These are phyloP conservation scores for Aethionema arabicum DNA, from an alignment of 345 rosid genomes.

Conservation along the genomic window DNA sequence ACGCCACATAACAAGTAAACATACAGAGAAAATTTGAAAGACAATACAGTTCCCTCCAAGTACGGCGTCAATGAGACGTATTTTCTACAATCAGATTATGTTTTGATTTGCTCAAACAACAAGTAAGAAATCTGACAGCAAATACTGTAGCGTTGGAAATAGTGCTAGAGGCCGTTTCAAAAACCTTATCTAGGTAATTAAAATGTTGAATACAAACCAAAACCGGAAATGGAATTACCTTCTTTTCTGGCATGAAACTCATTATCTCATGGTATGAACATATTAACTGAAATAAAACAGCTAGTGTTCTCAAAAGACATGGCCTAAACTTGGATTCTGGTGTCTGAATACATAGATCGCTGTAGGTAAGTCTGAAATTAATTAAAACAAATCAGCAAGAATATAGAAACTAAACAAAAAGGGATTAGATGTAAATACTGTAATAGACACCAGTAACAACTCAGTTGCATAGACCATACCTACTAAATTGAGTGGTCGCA, in stretches of 20 bases:
- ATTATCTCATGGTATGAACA: conserved; percentile 87
- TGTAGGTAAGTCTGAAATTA: conserved; percentile 86
- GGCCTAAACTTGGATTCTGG: conserved; percentile 95
- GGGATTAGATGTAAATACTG: conserved; percentile 19
- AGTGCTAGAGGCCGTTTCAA: conserved; percentile 13
- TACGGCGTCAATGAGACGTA: background rate
- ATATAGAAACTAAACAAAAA: conserved; percentile 19
- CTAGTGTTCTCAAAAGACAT: conserved; percentile 83
- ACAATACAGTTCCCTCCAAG: conserved; percentile 13
- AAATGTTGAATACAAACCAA: conserved; percentile 16
- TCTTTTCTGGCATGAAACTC: conserved; percentile 64
- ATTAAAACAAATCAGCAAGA: conserved; percentile 27
- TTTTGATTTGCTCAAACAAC: conserved; percentile 14
- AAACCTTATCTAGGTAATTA: conserved; percentile 23
- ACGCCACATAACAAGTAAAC: conserved; percentile 20
- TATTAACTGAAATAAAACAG: conserved; percentile 78
- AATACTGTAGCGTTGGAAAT: conserved; percentile 12
- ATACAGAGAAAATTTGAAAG: background rate
- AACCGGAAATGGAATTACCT: conserved; percentile 47
- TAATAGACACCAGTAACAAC: conserved; percentile 21
- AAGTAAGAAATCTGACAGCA: conserved; percentile 15
- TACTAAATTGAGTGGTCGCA: conserved; percentile 55
- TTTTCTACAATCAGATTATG: conserved; percentile 6
- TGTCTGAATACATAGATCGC: conserved; percentile 92
- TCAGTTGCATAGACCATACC: conserved; percentile 50